Conservation (phyloP, 2,329 filamentous ascomycete genomes). For the Nemania sp. region DNA sequence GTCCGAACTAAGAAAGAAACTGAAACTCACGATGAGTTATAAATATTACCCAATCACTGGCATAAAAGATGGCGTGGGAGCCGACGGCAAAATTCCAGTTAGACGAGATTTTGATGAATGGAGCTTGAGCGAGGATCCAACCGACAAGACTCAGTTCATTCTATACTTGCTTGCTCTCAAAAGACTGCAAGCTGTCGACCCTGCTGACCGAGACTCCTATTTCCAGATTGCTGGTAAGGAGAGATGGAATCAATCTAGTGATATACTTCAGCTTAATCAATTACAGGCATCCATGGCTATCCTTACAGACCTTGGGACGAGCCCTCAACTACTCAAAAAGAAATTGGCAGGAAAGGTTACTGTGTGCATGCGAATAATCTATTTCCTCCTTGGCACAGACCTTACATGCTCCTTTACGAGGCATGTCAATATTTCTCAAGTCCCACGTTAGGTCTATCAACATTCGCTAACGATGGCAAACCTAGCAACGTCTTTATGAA, state of each 20-base stretch:
- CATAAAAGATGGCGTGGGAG: conserved; percentile 25
- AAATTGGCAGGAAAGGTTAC: conserved; percentile 25
- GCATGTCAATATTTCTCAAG: not conserved
- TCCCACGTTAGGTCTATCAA: not conserved
- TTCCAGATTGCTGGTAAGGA: conserved; percentile 27
- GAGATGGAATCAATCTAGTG: not conserved
- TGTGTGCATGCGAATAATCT: conserved; percentile 23
- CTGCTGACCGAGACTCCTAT: conserved; percentile 22
- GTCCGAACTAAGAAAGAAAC: not conserved
- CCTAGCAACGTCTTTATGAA: conserved; percentile 29
- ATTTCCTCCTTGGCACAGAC: conserved; percentile 22
- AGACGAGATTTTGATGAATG: conserved; percentile 28
- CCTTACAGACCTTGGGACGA: conserved; percentile 24
- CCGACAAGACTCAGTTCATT: conserved; percentile 25
- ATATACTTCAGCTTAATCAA: conserved; percentile 2
- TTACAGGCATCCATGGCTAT: conserved; percentile 26
- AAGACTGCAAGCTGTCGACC: conserved; percentile 20
- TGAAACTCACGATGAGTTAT: conserved; percentile 17
- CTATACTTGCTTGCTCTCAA: conserved; percentile 25
- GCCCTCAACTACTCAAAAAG: conserved; percentile 15
- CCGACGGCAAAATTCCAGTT: conserved; percentile 21
- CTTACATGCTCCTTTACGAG: conserved; percentile 28
- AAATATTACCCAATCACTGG: conserved; percentile 26
- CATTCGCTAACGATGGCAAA: conserved; percentile 7
- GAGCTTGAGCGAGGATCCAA: conserved; percentile 16